These are phyloP conservation scores for Nitzschia sp. DNA, from an alignment of 108 stramenopile species.

Conservation along the genomic window DNA sequence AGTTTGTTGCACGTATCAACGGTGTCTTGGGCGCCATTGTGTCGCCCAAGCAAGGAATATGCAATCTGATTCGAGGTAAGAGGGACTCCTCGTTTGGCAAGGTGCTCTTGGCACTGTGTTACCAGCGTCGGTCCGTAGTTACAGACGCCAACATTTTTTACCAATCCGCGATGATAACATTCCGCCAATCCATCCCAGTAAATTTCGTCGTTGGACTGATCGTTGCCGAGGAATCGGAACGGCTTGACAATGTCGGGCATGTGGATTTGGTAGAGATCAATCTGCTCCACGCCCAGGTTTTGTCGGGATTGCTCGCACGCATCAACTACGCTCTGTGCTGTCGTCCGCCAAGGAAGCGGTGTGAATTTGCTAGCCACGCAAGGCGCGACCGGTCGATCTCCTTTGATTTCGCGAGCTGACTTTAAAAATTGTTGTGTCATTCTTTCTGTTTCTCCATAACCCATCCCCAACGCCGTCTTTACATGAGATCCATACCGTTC, in stretches of 20 bases:
- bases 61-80: constrained; percentile 73
- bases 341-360: constrained; percentile 63
- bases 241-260: constrained; percentile 80
- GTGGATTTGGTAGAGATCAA: constrained; percentile 75
- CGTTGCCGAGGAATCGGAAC: constrained; percentile 37
- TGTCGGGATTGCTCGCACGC: constrained; percentile 58
- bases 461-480: constrained; percentile 61
- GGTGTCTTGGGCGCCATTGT: constrained; percentile 59
- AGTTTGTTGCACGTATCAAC: constrained; percentile 56
- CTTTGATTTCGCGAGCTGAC: constrained; percentile 11
- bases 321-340: constrained; percentile 58
- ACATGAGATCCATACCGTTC: constrained; percentile 64
- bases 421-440: constrained; percentile 36
- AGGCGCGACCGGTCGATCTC: constrained; percentile 16
- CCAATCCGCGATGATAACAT: constrained; percentile 61
- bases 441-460: constrained; percentile 60
- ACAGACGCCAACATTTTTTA: constrained; percentile 69
- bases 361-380: constrained; percentile 72
- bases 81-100: constrained; percentile 59
- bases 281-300: constrained; percentile 62
- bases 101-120: constrained; percentile 36
- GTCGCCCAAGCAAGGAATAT: constrained; percentile 59
- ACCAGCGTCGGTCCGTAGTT: constrained; percentile 71
- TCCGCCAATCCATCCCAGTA: constrained; percentile 74
- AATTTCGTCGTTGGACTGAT: constrained; percentile 42